Base-by-base conservation (phyloP, 805 yeast genomes). In the Debaryomyces hansenii region DNA sequence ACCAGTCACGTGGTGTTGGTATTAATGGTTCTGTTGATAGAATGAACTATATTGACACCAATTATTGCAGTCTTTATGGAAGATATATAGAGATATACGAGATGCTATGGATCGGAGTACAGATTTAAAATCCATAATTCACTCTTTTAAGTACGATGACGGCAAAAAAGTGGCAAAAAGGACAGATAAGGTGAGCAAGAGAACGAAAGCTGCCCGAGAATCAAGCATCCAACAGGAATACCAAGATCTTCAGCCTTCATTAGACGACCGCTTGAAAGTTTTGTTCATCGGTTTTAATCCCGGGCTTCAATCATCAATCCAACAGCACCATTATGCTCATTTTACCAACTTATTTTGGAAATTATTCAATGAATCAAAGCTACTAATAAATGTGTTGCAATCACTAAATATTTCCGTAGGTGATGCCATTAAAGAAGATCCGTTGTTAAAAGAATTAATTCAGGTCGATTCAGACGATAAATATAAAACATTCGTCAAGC, bases 211-310 rank as follows among this genome's bases (percentile, higher is more conserved):
- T 8, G 21, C 33, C 38, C 27, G 36, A 46, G 24, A 20, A 35
- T 24, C 27, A 24, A 24, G 27, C 27, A 24, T 7, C 7, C 33
- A 4, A 8, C 34, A 20, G 8, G 24, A 14, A 2, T 56, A 57
- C n/a, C 48, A 57, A 14, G 70, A 69, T 32, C 56, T 70, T 9
- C 59, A 56, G 24, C 77, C 76, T 4, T 66, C 71, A 11, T 42
- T 72, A 18, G 40, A 51, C 14, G 42, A 46, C 2, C 42, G 58
- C 40, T 54, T 67, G 35, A 47, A 55, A 12, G 42, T 84, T 1
- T 71, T 86, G 3, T 85, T 86, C 53, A 72, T 85, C 3, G 94
- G 94, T 0, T 84, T 74, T 67, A 86, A 86, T 55, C 94, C 94
- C 0, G 87, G 91, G 2, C 62, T 81, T 4, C 74, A 73, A 54